These are phyloP conservation scores for Calcarisporium arbuscula DNA, from an alignment of 2,329 filamentous ascomycete genomes.

Conservation along the genomic window DNA sequence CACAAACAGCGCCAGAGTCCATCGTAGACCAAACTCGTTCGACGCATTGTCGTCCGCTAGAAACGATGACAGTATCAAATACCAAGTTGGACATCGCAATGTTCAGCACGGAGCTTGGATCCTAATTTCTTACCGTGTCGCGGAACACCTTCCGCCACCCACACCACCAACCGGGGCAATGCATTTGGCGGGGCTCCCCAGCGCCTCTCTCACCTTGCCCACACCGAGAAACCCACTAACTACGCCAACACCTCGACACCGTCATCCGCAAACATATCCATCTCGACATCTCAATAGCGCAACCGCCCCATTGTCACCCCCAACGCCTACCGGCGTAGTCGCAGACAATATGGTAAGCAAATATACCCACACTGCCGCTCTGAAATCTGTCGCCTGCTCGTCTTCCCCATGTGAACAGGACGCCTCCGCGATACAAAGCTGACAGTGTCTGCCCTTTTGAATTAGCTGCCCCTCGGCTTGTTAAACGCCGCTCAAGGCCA, in stretches of 20 bases:
- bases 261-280: too few relatives aligned
- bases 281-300: not conserved
- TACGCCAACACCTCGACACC: too few relatives aligned
- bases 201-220: conserved; percentile 4
- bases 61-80: not conserved
- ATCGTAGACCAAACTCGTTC: conserved; percentile 36
- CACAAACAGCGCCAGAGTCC: conserved; percentile 60
- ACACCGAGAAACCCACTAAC: conserved; percentile 1
- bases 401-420: too few relatives aligned
- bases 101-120: not conserved
- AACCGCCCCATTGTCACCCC: too few relatives aligned
- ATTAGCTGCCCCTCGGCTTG: conserved; percentile 69
- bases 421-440: too few relatives aligned
- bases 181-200: conserved; percentile 19
- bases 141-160: conserved; percentile 6
- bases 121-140: not conserved
- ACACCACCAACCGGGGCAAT: conserved; percentile 18
- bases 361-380: too few relatives aligned
- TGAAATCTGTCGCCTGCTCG: too few relatives aligned
- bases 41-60: conserved; percentile 21
- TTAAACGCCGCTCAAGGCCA: conserved; percentile 95
- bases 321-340: too few relatives aligned
- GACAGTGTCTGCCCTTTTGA: too few relatives aligned
- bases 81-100: too few relatives aligned
- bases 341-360: too few relatives aligned